phyloP scores from a whole-genome alignment of 2,329 filamentous ascomycete species.

The Nemania serpens region DNA sequence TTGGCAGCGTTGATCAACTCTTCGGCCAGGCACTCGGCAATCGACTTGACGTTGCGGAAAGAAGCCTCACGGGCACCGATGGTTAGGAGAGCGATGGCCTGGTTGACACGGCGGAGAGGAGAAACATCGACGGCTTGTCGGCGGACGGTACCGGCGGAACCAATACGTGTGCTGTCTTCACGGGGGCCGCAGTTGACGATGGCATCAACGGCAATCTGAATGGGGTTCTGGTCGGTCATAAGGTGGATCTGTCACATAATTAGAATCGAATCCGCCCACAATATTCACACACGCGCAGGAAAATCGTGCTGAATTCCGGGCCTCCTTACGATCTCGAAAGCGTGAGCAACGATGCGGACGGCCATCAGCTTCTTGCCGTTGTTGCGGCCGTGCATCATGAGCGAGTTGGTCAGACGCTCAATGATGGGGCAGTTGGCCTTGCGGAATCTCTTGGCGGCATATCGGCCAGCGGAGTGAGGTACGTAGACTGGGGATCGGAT shows the following conservation, averaged over 20 bases:
- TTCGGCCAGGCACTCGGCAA: conserved; percentile 99
- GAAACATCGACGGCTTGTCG: conserved; percentile 99
- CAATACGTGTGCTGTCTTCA: conserved; percentile 99
- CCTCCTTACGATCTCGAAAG: conserved; percentile 95
- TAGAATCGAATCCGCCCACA: conserved; percentile 9
- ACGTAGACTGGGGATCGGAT: conserved; percentile 99
- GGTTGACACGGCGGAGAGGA: conserved; percentile 98
- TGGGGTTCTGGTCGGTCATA: conserved; percentile 99
- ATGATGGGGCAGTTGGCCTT: conserved; percentile 99
- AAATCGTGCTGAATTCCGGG: conserved; percentile 11
- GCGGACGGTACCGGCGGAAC: conserved; percentile 98
- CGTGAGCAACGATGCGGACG: conserved; percentile 97
- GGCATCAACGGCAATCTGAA: conserved; percentile 98
- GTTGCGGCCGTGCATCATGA: conserved; percentile 99
- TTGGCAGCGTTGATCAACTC: conserved; percentile 99
- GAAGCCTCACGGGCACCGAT: conserved; percentile 97
- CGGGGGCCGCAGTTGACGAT: conserved; percentile 99
- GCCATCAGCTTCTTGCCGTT: conserved; percentile 99
- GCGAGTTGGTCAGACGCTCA: conserved; percentile 99
- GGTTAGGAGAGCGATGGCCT: conserved; percentile 98
- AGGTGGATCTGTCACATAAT: conserved; percentile 82
- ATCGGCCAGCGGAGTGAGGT: conserved; percentile 97
- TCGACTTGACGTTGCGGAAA: conserved; percentile 99
- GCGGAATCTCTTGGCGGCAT: conserved; percentile 99
- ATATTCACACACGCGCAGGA: background rate